A percentile compares a stretch with the other conserved stretches of the same genome.
Conservation (phyloP, 352 stramenopile species). For the Phytopythium cucurbitacearum region DNA sequence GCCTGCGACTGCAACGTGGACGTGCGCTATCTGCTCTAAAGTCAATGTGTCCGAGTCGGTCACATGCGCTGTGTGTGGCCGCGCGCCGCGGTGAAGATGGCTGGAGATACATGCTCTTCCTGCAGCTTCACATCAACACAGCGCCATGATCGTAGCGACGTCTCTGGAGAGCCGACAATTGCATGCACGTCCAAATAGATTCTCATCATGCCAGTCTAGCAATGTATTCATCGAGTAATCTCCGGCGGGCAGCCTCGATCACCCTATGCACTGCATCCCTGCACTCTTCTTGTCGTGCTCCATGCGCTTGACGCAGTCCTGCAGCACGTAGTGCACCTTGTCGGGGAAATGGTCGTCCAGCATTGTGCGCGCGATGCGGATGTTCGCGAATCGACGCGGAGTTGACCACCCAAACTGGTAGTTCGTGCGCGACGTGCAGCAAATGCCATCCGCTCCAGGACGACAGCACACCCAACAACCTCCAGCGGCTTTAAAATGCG, state of each 20-base stretch:
- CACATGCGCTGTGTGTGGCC: constrained; percentile 74
- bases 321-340: constrained; percentile 84
- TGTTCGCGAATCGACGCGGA: constrained; percentile 57
- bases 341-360: constrained; percentile 87
- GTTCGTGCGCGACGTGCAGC: constrained; percentile 78
- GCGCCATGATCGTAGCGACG: too few species aligned
- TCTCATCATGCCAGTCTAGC: background rate
- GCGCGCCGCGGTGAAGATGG: constrained; percentile 25
- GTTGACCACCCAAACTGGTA: constrained; percentile 75
- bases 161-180: too few species aligned
- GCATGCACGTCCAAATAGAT: too few species aligned
- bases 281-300: constrained; percentile 17
- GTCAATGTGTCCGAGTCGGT: constrained; percentile 33
- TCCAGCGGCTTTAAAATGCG: constrained; percentile 17
- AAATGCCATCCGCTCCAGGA: constrained; percentile 64
- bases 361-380: constrained; percentile 82
- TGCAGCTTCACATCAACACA: too few species aligned
- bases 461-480: constrained; percentile 86
- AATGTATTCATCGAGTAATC: background rate
- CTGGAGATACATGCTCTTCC: too few species aligned
- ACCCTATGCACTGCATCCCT: constrained; percentile 5
- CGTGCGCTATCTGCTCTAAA: constrained; percentile 74
- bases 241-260: background rate
- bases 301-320: constrained; percentile 68
- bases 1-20: constrained; percentile 30